Percentiles rank a stretch among this genome's conserved stretches.
Conservation (phyloP, 1,284 basidiomycete species). For the Apiotrichum veenhuisii region DNA sequence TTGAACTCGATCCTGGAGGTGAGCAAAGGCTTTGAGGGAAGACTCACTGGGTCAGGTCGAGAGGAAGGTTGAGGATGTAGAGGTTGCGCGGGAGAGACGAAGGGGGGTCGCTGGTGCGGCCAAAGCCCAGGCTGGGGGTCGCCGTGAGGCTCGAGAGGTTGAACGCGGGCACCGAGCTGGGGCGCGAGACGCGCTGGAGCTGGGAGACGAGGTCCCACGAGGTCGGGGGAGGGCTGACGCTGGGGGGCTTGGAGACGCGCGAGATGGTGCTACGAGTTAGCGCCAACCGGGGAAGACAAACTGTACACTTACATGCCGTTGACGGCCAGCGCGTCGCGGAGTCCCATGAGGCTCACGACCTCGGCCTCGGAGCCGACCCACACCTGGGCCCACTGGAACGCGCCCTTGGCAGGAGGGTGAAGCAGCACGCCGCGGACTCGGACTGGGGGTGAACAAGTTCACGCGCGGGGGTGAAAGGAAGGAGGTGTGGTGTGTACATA, state of each 20-base stretch:
- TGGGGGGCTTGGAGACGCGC: not conserved
- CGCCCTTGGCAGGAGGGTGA: slow-evolving; percentile 17
- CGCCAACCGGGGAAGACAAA: not conserved
- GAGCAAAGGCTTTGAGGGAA: not conserved
- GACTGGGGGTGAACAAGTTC: slow-evolving; percentile 18
- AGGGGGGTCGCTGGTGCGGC: slow-evolving; percentile 7
- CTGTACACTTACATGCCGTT: slow-evolving; percentile 33
- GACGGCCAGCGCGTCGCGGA: slow-evolving; percentile 26
- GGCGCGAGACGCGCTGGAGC: slow-evolving; percentile 2
- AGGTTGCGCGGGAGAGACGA: slow-evolving; percentile 38
- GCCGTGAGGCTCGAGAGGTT: slow-evolving; percentile 8
- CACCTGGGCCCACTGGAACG: slow-evolving; percentile 38
- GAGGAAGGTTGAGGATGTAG: slow-evolving; percentile 42
- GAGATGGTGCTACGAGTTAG: slow-evolving; percentile 11
- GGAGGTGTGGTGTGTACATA: slow-evolving; percentile 11
- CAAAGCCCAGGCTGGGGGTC: not conserved
- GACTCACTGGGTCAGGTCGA: slow-evolving; percentile 40
- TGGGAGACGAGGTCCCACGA: slow-evolving; percentile 14
- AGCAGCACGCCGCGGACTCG: slow-evolving; percentile 30
- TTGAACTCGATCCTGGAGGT: slow-evolving; percentile 37
- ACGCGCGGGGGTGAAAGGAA: not conserved
- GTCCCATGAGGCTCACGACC: slow-evolving; percentile 26
- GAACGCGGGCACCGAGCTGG: not conserved
- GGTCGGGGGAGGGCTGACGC: slow-evolving; percentile 10
- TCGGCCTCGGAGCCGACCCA: slow-evolving; percentile 34